Conservation (phyloP, 768 basidiomycete species). For the Pisolithus microcarpus region DNA sequence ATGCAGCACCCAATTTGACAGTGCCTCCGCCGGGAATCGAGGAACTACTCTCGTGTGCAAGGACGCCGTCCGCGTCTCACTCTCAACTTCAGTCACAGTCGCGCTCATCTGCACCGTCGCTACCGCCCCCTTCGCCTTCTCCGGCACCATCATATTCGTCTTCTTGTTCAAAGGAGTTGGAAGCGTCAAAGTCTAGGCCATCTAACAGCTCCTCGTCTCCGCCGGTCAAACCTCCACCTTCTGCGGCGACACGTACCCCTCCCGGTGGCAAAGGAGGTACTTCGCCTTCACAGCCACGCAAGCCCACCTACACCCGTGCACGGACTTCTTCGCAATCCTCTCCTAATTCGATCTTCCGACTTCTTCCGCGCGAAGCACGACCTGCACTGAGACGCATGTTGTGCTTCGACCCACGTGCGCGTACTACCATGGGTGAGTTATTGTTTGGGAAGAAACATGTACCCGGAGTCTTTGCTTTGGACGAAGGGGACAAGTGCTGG, state of each 20-base stretch:
- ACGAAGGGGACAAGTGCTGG: constrained; percentile 46
- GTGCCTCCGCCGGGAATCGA: constrained; percentile 3
- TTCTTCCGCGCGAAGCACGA: constrained; percentile 89
- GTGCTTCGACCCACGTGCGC: constrained; percentile 76
- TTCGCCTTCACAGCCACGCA: constrained; percentile 48
- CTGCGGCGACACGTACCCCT: not conserved
- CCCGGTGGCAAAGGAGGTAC: not conserved
- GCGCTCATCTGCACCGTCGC: not conserved
- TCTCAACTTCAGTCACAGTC: not conserved
- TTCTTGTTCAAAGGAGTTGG: not conserved
- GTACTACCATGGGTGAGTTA: constrained; percentile 90
- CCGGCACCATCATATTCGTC: not conserved
- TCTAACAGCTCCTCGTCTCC: not conserved
- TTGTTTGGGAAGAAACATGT: constrained; percentile 75
- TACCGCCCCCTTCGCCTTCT: not conserved
- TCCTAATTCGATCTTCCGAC: constrained; percentile 87
- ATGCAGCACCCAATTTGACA: not conserved
- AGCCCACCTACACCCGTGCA: constrained; percentile 29
- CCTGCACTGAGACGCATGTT: constrained; percentile 90
- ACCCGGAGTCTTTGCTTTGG: constrained; percentile 50
- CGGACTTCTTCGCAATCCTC: constrained; percentile 21
- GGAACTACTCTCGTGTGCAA: not conserved
- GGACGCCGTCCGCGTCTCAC: not conserved
- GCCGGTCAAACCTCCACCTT: not conserved
- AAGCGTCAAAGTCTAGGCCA: not conserved